Evolutionary conservation across 2,329 filamentous ascomycete genomes (phyloP).

Genomic region (Beauveria bassiana): DNA sequence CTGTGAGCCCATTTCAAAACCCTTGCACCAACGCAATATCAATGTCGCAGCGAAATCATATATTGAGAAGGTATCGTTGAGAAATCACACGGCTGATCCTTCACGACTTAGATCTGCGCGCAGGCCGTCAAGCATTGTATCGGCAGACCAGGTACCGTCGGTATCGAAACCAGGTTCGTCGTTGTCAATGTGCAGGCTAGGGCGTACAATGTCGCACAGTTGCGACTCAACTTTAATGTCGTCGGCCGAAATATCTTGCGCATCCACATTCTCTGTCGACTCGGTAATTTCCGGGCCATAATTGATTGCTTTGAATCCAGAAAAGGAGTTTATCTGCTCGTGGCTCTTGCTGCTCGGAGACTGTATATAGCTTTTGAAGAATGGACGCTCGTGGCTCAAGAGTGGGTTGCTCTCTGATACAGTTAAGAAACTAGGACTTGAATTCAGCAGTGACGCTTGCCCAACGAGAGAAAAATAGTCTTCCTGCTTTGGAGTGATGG

Average conservation of each 20-base stretch:
- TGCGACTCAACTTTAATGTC: constrained; percentile 21
- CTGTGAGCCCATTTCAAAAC: neutral
- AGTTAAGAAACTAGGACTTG: constrained; percentile 3
- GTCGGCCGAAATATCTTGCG: constrained; percentile 7
- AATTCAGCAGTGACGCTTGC: constrained; percentile 5
- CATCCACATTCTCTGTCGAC: constrained; percentile 13
- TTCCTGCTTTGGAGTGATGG: constrained; percentile 4
- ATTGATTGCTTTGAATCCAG: constrained; percentile 25
- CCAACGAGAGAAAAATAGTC: constrained; percentile 6
- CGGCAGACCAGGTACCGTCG: constrained; percentile 2
- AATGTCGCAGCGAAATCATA: neutral
- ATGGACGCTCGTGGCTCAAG: constrained; percentile 3
- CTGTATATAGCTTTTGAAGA: constrained; percentile 19
- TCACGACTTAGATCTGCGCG: neutral
- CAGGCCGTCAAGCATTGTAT: neutral
- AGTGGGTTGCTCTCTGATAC: constrained; percentile 10
- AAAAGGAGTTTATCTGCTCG: constrained; percentile 17
- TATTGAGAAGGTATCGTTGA: neutral
- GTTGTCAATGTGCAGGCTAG: neutral
- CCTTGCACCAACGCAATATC: neutral
- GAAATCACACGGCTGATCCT: neutral
- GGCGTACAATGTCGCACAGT: constrained; percentile 17
- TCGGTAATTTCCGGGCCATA: constrained; percentile 16
- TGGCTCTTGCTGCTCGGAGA: constrained; percentile 8
- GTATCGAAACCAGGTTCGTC: neutral